Conservation (phyloP, 2,329 filamentous ascomycete genomes). For the Beauveria sp. region DNA sequence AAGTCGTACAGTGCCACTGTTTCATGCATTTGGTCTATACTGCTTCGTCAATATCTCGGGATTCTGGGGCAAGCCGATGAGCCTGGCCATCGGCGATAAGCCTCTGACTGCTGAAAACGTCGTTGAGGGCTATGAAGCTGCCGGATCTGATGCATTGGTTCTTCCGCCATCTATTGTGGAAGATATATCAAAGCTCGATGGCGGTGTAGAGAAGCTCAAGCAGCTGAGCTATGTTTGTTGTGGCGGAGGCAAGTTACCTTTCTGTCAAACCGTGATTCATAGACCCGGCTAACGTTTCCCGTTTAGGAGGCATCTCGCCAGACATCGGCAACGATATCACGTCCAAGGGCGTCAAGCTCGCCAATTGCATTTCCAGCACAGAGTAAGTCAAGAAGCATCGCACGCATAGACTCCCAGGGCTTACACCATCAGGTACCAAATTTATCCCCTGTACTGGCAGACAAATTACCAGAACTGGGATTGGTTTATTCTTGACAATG, state of each 20-base stretch:
- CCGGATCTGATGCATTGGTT: not conserved
- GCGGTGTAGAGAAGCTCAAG: constrained; percentile 1
- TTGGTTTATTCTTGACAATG: constrained; percentile 32
- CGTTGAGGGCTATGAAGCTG: not conserved
- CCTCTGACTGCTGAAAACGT: constrained; percentile 3
- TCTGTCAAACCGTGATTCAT: not conserved
- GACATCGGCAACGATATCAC: constrained; percentile 30
- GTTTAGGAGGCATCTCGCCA: constrained; percentile 27
- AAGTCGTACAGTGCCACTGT: not conserved
- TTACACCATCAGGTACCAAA: constrained; percentile 21
- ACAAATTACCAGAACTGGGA: constrained; percentile 28
- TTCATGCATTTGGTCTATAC: constrained; percentile 5
- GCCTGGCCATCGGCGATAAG: not conserved
- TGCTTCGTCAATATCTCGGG: not conserved
- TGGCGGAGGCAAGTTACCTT: constrained; percentile 1
- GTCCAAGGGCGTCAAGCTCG: constrained; percentile 25
- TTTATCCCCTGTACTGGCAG: constrained; percentile 27
- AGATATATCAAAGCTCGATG: constrained; percentile 8
- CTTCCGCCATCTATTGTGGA: constrained; percentile 5
- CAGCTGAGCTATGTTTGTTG: not conserved
- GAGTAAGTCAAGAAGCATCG: constrained; percentile 24
- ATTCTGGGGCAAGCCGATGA: constrained; percentile 5
- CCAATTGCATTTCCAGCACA: constrained; percentile 32
- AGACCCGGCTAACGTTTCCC: not conserved
- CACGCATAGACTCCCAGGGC: not conserved